Evolutionary conservation across 371 early-diverging fungal genomes (phyloP).

Genomic region (Dinochytrium kinnereticum): DNA sequence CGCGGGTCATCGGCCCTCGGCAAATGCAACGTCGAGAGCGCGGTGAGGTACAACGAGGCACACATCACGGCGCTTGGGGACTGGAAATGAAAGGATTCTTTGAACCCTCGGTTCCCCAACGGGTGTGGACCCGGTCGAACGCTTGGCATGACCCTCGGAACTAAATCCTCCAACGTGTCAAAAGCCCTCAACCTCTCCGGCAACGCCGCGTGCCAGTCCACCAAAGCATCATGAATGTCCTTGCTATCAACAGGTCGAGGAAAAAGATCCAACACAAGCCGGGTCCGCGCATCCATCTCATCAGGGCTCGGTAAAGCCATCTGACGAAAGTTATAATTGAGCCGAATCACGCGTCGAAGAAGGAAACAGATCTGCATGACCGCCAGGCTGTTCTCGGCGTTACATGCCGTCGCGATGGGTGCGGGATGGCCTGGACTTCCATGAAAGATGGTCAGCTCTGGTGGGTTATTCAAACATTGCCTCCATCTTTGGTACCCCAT

Average conservation of each 20-base stretch:
- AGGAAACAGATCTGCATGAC: constrained; percentile 27
- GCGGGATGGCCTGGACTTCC: neutral
- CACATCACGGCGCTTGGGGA: constrained; percentile 11
- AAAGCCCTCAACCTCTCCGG: constrained; percentile 23
- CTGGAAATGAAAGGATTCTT: neutral
- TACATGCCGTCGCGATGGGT: neutral
- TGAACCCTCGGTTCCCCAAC: neutral
- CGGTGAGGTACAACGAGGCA: constrained; percentile 22
- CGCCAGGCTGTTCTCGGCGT: constrained; percentile 7
- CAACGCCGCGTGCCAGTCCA: constrained; percentile 26
- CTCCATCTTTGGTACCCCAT: neutral
- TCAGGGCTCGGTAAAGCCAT: neutral
- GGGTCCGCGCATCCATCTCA: constrained; percentile 8
- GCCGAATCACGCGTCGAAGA: constrained; percentile 20
- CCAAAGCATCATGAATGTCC: constrained; percentile 21
- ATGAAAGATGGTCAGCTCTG: constrained; percentile 19
- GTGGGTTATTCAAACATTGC: constrained; percentile 22
- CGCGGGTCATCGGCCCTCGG: constrained; percentile 29
- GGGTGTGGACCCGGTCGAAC: constrained; percentile 3
- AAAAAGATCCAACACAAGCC: constrained; percentile 13
- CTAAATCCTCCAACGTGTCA: constrained; percentile 19
- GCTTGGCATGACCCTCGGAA: neutral
- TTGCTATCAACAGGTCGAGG: constrained; percentile 12
- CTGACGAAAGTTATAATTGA: constrained; percentile 25
- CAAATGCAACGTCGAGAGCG: constrained; percentile 24